Conservation (phyloP, 768 basidiomycete genomes). For the Pisolithus sp. region DNA sequence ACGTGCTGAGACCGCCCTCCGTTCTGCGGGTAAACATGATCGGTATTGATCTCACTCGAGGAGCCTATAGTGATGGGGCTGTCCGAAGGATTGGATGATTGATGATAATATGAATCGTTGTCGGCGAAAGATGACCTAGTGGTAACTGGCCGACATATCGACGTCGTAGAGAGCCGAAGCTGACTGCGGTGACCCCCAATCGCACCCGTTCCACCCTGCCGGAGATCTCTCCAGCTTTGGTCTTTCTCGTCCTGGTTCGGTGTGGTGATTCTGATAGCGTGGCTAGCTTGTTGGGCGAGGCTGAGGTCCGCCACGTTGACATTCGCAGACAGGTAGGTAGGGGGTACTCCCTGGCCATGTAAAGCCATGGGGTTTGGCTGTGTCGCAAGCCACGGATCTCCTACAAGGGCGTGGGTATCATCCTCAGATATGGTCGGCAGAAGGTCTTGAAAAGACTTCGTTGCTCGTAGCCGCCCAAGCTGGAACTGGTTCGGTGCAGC, state of each 20-base stretch:
- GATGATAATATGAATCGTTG: conserved; percentile 2
- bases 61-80: conserved; percentile 18
- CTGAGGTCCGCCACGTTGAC: background rate
- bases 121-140: background rate
- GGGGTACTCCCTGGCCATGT: background rate
- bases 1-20: background rate
- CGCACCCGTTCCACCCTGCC: conserved; percentile 7
- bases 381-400: conserved; percentile 6
- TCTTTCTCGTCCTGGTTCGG: conserved; percentile 14
- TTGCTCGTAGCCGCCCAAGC: background rate
- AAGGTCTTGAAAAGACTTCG: conserved; percentile 13
- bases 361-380: background rate
- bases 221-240: conserved; percentile 9
- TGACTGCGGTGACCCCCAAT: conserved; percentile 1
- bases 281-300: conserved; percentile 20
- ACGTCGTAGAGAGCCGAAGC: background rate
- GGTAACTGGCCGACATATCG: conserved; percentile 6
- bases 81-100: conserved; percentile 17
- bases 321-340: background rate
- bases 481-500: background rate
- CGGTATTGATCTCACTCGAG: conserved; percentile 13
- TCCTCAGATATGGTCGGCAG: conserved; percentile 30
- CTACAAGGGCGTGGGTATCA: conserved; percentile 26
- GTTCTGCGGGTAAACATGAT: conserved; percentile 21
- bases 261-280: conserved; percentile 26